Evolutionary conservation across 345 rosid species (phyloP).

Genomic region (Melaleuca alternifolia): DNA sequence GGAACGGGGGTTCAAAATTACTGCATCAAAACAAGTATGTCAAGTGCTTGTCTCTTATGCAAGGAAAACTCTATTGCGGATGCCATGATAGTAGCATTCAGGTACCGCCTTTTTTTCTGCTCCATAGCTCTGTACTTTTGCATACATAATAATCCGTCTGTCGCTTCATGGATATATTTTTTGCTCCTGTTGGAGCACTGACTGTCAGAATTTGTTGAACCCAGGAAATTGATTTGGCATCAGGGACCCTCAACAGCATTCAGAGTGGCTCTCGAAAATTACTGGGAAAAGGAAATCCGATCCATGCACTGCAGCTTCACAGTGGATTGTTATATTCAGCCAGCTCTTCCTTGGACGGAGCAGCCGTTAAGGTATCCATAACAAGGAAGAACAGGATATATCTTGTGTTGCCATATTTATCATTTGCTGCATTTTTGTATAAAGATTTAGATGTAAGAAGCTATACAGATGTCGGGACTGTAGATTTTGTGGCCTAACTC

Average conservation of each 20-base stretch:
- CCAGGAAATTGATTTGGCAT: constrained; percentile 67
- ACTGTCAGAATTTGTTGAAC: not conserved
- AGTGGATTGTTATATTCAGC: constrained; percentile 47
- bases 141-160: not conserved
- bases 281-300: constrained; percentile 43
- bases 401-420: not conserved
- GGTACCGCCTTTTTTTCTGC: constrained; percentile 12
- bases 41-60: constrained; percentile 42
- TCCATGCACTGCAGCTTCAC: constrained; percentile 37
- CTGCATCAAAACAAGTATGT: constrained; percentile 31
- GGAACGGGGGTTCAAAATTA: constrained; percentile 53
- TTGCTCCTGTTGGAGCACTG: not conserved
- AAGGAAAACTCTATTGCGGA: constrained; percentile 59
- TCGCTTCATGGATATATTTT: not conserved
- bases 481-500: not conserved
- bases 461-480: accelerated
- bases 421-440: not conserved
- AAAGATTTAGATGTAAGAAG: not conserved
- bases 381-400: not conserved
- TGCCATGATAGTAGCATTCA: constrained; percentile 63
- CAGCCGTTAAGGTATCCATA: constrained; percentile 42
- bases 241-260: constrained; percentile 40
- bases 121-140: not conserved
- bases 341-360: constrained; percentile 41
- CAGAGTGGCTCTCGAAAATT: constrained; percentile 54